Conservation (phyloP, 2,329 filamentous ascomycete species). For the Nectriaceae sp. region DNA sequence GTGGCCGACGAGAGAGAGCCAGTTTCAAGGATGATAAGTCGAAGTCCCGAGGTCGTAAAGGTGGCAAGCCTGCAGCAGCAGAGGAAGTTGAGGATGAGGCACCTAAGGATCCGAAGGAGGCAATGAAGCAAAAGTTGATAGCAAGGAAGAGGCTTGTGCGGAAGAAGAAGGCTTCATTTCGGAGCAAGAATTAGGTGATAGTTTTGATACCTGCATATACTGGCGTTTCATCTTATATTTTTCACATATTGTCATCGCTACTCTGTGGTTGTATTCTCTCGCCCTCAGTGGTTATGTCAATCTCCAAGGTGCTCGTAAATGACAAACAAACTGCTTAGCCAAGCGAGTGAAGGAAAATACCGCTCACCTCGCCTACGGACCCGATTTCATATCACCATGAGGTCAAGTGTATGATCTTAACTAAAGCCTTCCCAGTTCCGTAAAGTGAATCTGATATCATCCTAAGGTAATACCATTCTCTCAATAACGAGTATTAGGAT, state of each 20-base stretch:
- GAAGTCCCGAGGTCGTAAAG: constrained; percentile 19
- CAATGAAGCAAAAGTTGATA: constrained; percentile 73
- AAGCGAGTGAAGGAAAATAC: too few species aligned
- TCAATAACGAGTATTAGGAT: too few species aligned
- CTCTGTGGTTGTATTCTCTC: too few species aligned
- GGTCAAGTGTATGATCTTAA: too few species aligned
- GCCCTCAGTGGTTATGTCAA: background rate
- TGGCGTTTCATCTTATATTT: constrained; percentile 7
- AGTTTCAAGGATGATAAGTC: constrained; percentile 18
- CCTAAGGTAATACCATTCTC: too few species aligned
- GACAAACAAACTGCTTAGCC: too few species aligned
- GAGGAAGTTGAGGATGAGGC: constrained; percentile 18
- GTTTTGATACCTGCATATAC: constrained; percentile 16
- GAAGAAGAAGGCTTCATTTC: constrained; percentile 59
- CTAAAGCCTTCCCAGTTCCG: too few species aligned
- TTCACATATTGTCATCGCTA: too few species aligned
- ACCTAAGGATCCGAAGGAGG: constrained; percentile 38
- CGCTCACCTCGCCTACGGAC: too few species aligned
- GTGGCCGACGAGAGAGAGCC: constrained; percentile 15
- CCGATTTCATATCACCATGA: too few species aligned
- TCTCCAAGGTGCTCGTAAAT: too few species aligned
- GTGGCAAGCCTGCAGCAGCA: constrained; percentile 10
- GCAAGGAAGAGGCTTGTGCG: constrained; percentile 80
- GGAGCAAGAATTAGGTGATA: constrained; percentile 32
- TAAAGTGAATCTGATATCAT: background rate